Conservation (phyloP, 345 rosid species). For the Salix arbutifolia region DNA sequence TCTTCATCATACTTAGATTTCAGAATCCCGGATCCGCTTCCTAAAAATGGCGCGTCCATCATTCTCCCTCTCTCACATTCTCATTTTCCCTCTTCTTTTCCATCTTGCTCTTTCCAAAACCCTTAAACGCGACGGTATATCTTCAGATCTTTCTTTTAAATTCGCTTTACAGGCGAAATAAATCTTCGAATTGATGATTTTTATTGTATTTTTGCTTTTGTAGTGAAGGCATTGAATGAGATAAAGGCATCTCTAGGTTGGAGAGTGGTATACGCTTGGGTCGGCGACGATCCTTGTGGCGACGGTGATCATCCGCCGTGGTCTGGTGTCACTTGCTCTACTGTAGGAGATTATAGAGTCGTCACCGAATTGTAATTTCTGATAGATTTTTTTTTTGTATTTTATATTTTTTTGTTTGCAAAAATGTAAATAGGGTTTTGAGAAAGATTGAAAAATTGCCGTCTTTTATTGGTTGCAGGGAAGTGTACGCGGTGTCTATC, state of each 20-base stretch:
- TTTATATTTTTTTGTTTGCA: background rate
- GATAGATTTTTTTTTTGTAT: background rate
- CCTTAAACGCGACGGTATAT: slow-evolving; percentile 45
- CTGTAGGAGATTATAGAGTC: slow-evolving; percentile 82
- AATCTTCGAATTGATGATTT: background rate
- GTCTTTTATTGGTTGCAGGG: slow-evolving; percentile 37
- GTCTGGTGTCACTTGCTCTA: slow-evolving; percentile 94
- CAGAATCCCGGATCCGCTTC: background rate
- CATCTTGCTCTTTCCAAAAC: slow-evolving; percentile 43
- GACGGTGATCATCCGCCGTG: slow-evolving; percentile 82
- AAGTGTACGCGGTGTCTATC: slow-evolving; percentile 87
- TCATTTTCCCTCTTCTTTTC: slow-evolving; percentile 31
- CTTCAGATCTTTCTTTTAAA: background rate
- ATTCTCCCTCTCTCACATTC: slow-evolving; percentile 12
- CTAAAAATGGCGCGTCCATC: slow-evolving; percentile 15
- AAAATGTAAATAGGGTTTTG: background rate
- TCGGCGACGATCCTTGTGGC: slow-evolving; percentile 97
- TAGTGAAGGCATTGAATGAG: slow-evolving; percentile 96
- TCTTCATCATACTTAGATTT: background rate
- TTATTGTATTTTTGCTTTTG: background rate
- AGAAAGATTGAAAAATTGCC: background rate
- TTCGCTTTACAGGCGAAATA: background rate
- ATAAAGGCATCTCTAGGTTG: slow-evolving; percentile 96
- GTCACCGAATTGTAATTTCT: slow-evolving; percentile 70
- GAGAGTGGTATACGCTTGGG: slow-evolving; percentile 96